A percentile compares a stretch with the other conserved stretches of the same genome.
These are phyloP conservation scores for Psilocybe tampanensis DNA, from an alignment of 768 basidiomycete species.

Conservation along the genomic window DNA sequence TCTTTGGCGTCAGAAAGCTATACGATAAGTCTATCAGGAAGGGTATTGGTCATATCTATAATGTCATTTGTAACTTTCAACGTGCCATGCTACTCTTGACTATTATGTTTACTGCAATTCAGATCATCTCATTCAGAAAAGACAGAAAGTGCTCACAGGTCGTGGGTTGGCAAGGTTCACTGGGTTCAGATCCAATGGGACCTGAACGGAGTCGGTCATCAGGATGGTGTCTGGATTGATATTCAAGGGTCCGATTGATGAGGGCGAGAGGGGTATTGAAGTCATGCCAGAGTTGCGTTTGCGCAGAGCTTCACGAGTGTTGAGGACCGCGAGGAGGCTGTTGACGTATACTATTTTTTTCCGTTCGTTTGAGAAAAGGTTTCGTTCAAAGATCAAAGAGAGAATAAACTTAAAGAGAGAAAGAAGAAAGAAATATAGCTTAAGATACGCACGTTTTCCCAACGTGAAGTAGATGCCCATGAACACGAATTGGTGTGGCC, in stretches of 20 bases:
- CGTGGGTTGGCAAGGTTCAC: slow-evolving; percentile 7
- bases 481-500: slow-evolving; percentile 28
- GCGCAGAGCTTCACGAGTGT: slow-evolving; percentile 27
- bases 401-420: no score
- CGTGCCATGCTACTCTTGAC: slow-evolving; percentile 7
- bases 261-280: slow-evolving; percentile 25
- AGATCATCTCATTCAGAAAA: not conserved
- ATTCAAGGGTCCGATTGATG: slow-evolving; percentile 19
- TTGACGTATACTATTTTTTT: slow-evolving; percentile 34
- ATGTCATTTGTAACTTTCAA: not conserved
- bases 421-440: not conserved
- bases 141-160: slow-evolving; percentile 3
- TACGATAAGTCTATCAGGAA: no score
- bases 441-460: slow-evolving; percentile 22
- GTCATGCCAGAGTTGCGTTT: slow-evolving; percentile 23
- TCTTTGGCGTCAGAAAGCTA: not conserved
- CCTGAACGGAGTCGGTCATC: not conserved
- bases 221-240: slow-evolving; percentile 8
- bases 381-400: no score
- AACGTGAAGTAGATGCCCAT: slow-evolving; percentile 29
- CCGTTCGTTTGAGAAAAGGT: no score
- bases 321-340: slow-evolving; percentile 35
- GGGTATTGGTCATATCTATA: no score
- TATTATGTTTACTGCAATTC: not conserved
- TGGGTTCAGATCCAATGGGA: no score